Percentiles rank a stretch among this genome's conserved stretches.
These are phyloP conservation scores for Scutellaria baicalensis DNA, from an alignment of 257 asterid genomes.

Conservation along the genomic window DNA sequence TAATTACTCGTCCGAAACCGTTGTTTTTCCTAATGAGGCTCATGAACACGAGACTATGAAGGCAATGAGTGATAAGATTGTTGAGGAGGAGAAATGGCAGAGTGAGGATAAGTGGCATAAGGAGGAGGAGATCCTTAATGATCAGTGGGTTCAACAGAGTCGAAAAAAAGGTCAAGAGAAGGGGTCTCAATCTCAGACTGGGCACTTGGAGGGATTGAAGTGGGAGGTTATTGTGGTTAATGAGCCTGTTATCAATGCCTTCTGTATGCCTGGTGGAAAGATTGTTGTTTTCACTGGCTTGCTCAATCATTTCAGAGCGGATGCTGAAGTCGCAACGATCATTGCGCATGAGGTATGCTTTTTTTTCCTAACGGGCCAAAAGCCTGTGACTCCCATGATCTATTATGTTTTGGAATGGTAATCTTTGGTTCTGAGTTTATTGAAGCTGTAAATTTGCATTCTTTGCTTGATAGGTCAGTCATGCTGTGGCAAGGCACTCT, in stretches of 20 bases:
- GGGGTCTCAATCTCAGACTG: constrained; percentile 41
- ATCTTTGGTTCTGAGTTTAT: background rate
- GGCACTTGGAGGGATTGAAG: constrained; percentile 72
- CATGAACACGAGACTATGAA: constrained; percentile 26
- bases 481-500: constrained; percentile 87
- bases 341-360: constrained; percentile 76
- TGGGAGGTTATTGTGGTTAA: constrained; percentile 91
- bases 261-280: constrained; percentile 93
- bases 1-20: constrained; percentile 40
- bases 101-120: constrained; percentile 57
- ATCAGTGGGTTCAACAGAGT: constrained; percentile 72
- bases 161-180: constrained; percentile 63
- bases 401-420: background rate
- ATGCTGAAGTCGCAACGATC: constrained; percentile 83
- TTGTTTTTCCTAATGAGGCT: constrained; percentile 12
- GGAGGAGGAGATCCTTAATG: constrained; percentile 84
- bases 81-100: constrained; percentile 47
- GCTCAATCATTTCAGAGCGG: constrained; percentile 70
- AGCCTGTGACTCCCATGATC: no score
- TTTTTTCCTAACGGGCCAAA: no score
- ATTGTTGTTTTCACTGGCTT: constrained; percentile 90
- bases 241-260: constrained; percentile 71
- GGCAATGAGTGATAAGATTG: constrained; percentile 28
- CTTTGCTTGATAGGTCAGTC: constrained; percentile 63
- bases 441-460: background rate